phyloP scores from a whole-genome alignment of 2,329 filamentous ascomycete genomes.

The Curvularia sp. region DNA sequence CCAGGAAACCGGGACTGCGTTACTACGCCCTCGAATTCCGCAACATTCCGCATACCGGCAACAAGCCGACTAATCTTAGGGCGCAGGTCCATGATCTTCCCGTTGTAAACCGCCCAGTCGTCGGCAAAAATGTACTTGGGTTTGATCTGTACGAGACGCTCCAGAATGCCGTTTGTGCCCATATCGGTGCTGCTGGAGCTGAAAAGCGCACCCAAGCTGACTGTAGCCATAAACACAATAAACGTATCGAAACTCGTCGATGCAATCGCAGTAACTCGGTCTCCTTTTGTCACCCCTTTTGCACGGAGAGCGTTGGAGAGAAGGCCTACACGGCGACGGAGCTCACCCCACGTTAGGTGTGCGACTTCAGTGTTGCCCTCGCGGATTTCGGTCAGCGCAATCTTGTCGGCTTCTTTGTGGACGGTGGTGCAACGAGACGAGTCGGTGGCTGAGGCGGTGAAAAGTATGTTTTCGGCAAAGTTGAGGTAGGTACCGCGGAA shows the following conservation, averaged over 20 bases:
- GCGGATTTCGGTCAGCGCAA: constrained; percentile 75
- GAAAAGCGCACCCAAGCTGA: constrained; percentile 76
- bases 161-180: constrained; percentile 78
- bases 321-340: constrained; percentile 65
- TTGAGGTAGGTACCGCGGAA: constrained; percentile 78
- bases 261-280: constrained; percentile 77
- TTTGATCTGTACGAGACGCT: constrained; percentile 75
- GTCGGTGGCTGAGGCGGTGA: constrained; percentile 56
- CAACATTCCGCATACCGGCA: constrained; percentile 65
- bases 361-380: constrained; percentile 65
- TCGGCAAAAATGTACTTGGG: constrained; percentile 86
- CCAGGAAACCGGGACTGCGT: constrained; percentile 69
- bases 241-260: constrained; percentile 79
- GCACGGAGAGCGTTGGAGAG: constrained; percentile 72
- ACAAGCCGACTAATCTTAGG: constrained; percentile 74
- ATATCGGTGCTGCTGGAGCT: constrained; percentile 82
- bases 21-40: constrained; percentile 69
- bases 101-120: constrained; percentile 80
- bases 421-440: constrained; percentile 58
- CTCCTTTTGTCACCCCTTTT: constrained; percentile 72
- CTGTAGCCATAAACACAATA: constrained; percentile 72
- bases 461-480: constrained; percentile 82
- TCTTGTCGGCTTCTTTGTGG: constrained; percentile 73
- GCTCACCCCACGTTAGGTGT: constrained; percentile 70
- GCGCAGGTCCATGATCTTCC: constrained; percentile 74